These are phyloP conservation scores for Glebionis coronaria DNA, from an alignment of 129 eudicot genomes.

Conservation along the genomic window DNA sequence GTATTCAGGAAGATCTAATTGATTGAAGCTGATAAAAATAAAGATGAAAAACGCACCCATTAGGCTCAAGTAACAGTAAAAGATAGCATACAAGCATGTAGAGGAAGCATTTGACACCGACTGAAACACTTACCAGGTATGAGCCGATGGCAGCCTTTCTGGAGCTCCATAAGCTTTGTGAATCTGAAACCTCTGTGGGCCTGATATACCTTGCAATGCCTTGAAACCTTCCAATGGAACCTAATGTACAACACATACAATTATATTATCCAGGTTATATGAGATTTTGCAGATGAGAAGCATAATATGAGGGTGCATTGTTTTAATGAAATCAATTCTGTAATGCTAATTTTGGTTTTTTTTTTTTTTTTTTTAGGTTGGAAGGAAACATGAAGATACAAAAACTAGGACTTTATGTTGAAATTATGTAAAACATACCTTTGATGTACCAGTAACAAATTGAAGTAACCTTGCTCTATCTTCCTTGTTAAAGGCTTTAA, in stretches of 20 bases:
- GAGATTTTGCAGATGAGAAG: not conserved
- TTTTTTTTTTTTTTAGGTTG: no score
- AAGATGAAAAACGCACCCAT: not conserved
- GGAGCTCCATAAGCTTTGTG: conserved; percentile 13
- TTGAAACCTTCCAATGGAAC: conserved; percentile 89
- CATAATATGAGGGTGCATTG: no score
- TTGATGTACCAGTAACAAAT: conserved; percentile 80
- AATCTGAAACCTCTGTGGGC: conserved; percentile 21
- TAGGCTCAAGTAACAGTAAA: not conserved
- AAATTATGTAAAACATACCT: conserved; percentile 10
- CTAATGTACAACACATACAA: conserved; percentile 26
- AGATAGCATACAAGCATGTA: not conserved
- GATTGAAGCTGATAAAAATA: conserved; percentile 9
- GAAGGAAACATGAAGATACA: no score
- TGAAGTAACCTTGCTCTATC: conserved; percentile 75
- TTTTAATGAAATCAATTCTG: no score
- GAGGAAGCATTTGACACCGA: no score
- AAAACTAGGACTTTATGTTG: no score
- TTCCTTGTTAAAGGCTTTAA: conserved; percentile 59
- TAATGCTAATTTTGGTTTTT: no score
- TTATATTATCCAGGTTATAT: not conserved
- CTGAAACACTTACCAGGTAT: conserved; percentile 5
- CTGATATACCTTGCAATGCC: conserved; percentile 87
- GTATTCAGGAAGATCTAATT: conserved; percentile 9
- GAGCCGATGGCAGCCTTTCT: conserved; percentile 8